A percentile compares a stretch with the other conserved stretches of the same genome.
These are phyloP conservation scores for Phytophthora colocasiae DNA, from an alignment of 352 stramenopile species.

Conservation along the genomic window DNA sequence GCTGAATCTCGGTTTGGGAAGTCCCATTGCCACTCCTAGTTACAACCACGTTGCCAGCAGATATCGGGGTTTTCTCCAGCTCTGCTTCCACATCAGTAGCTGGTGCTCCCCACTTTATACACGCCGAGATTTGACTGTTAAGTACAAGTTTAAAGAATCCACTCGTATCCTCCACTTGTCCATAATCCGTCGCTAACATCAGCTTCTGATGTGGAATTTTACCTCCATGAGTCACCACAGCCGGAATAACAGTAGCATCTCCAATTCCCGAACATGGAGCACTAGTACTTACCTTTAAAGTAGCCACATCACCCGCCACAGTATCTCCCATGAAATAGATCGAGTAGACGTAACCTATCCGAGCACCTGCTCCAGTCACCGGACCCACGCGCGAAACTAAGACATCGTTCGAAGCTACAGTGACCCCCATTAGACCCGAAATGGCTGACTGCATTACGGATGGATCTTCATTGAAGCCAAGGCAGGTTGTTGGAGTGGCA, in stretches of 20 bases:
- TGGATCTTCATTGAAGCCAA: slow-evolving; percentile 46
- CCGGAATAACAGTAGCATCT: slow-evolving; percentile 36
- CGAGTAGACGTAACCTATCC: slow-evolving; percentile 87
- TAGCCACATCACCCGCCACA: slow-evolving; percentile 86
- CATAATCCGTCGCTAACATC: slow-evolving; percentile 82
- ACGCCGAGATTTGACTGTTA: slow-evolving; percentile 36
- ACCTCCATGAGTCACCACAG: slow-evolving; percentile 78
- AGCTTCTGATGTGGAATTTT: slow-evolving; percentile 83
- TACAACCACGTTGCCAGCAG: slow-evolving; percentile 63
- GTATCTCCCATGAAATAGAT: slow-evolving; percentile 92
- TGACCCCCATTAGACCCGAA: slow-evolving; percentile 1
- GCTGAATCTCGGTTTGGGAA: slow-evolving; percentile 75
- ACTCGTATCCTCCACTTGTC: slow-evolving; percentile 57
- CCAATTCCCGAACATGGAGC: slow-evolving; percentile 37
- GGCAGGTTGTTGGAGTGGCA: slow-evolving; percentile 44
- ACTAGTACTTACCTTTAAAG: slow-evolving; percentile 25
- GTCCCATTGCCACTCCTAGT: slow-evolving; percentile 59
- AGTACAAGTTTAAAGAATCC: slow-evolving; percentile 67
- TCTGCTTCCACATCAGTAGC: slow-evolving; percentile 53
- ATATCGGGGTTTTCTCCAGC: slow-evolving; percentile 46
- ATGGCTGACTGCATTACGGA: slow-evolving; percentile 19
- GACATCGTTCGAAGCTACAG: slow-evolving; percentile 50
- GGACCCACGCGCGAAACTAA: slow-evolving; percentile 63
- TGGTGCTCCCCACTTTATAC: slow-evolving; percentile 65
- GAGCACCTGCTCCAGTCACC: slow-evolving; percentile 25